Conservation (phyloP, 352 stramenopile genomes). For the Phytophthora boehmeriae region DNA sequence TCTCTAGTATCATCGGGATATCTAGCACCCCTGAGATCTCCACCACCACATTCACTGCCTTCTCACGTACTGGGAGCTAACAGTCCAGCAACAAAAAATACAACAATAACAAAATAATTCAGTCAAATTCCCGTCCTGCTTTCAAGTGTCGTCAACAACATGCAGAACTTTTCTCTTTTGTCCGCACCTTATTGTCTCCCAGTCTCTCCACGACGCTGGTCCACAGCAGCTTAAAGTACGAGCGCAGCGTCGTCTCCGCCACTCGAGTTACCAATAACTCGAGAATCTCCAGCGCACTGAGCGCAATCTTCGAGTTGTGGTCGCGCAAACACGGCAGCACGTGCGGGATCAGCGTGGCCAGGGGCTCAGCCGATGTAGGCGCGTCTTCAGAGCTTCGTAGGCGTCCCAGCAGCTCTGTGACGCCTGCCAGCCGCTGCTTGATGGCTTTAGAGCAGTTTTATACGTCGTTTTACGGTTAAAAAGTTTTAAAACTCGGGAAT, state of each 20-base stretch:
- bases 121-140: background rate
- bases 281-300: conserved; percentile 68
- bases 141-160: background rate
- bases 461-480: too few relatives aligned
- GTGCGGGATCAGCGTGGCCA: conserved; percentile 53
- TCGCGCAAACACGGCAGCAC: conserved; percentile 78
- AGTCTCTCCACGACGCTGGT: conserved; percentile 69
- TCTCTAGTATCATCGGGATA: conserved; percentile 62
- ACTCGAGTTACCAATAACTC: conserved; percentile 57
- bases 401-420: conserved; percentile 58
- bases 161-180: background rate
- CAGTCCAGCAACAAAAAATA: background rate
- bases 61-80: conserved; percentile 59
- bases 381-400: conserved; percentile 35
- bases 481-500: background rate
- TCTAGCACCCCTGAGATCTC: conserved; percentile 68
- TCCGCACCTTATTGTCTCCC: conserved; percentile 71
- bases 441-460: conserved; percentile 48
- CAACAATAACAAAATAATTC: background rate
- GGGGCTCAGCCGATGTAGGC: conserved; percentile 28
- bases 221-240: conserved; percentile 74
- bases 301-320: conserved; percentile 85
- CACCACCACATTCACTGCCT: conserved; percentile 77
- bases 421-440: conserved; percentile 80
- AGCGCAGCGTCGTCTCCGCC: conserved; percentile 47